Base-by-base conservation (phyloP, 495 filamentous ascomycete genomes). In the Xylaria scruposa region DNA sequence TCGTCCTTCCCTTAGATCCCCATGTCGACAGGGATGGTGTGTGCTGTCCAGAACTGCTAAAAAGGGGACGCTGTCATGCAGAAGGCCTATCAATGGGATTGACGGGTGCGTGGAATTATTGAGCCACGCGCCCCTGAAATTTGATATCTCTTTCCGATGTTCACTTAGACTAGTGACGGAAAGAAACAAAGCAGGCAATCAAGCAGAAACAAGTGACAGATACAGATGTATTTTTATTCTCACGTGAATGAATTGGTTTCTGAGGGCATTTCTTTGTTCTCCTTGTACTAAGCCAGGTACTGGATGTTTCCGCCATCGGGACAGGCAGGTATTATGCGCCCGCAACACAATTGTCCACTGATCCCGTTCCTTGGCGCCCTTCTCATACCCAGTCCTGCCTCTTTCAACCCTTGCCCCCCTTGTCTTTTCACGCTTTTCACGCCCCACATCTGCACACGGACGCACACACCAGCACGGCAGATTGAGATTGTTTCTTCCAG, bases 1-100 rank as follows among this genome's bases (percentile, higher is more conserved):
- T 56, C 47, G 49, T 42, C 65, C 65, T 21, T 36, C 31, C 63
- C 46, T 26, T 44, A 24, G 31, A 67, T 47, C 65, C 65, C 36
- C 36, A 38, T 51, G 65, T 56, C 65, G 31, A 46, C 63, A 67
- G 46, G 63, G 65, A 67, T 56, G 49, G 63, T 15, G 42, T 65
- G 62, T 33, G 62, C 62, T 65, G 62, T 65, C 62, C 62, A 47
- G 62, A 33, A 33, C 62, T 49, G 21, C 62, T 65, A 67, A 67
- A 67, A 67, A 42, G 65, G 65, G 65, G 49, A 56, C 49, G 60
- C 38, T 63, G 29, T 44, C 60, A 63, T 63, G 60, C 60, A 44
- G 60, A 29, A 44, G 38, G 17, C 38, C 60, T 42, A 63, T 63
- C 60, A 29, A 38, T 44, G 60, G 60, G 60, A 44, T 44, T 63